These are phyloP conservation scores for Trichoderma koningiopsis DNA, from an alignment of 2,329 filamentous ascomycete genomes.

Conservation along the genomic window DNA sequence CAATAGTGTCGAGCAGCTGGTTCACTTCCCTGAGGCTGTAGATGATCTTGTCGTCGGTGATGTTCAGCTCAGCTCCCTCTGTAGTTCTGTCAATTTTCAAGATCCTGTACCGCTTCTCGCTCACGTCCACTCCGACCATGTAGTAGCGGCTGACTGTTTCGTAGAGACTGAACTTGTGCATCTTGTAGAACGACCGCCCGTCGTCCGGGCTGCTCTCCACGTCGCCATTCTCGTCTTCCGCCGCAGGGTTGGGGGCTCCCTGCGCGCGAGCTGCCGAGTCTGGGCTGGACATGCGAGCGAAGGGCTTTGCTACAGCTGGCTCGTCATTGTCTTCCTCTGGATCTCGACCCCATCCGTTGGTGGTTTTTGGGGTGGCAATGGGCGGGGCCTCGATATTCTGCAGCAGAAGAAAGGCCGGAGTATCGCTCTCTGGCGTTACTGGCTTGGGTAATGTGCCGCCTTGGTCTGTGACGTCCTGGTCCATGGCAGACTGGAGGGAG, in stretches of 20 bases:
- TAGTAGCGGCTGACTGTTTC: slow-evolving; percentile 94
- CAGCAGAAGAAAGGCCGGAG: slow-evolving; percentile 41
- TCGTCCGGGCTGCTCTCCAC: slow-evolving; percentile 1
- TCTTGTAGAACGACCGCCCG: slow-evolving; percentile 56
- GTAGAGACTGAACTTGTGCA: slow-evolving; percentile 98
- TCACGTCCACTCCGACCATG: slow-evolving; percentile 88
- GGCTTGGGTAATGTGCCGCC: slow-evolving; percentile 5
- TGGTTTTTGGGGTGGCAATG: slow-evolving; percentile 33
- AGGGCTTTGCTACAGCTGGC: slow-evolving; percentile 58
- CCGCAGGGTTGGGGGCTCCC: slow-evolving; percentile 14
- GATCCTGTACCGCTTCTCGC: slow-evolving; percentile 85
- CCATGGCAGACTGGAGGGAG: slow-evolving; percentile 1
- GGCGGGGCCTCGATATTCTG: slow-evolving; percentile 41
- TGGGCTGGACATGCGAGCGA: slow-evolving; percentile 58
- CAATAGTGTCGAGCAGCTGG: slow-evolving; percentile 88
- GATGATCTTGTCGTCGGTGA: slow-evolving; percentile 92
- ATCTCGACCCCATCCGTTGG: slow-evolving; percentile 30
- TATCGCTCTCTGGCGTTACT: slow-evolving; percentile 28
- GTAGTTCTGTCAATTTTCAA: slow-evolving; percentile 92
- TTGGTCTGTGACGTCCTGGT: slow-evolving; percentile 5
- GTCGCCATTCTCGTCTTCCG: slow-evolving; percentile 34
- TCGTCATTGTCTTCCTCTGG: slow-evolving; percentile 60
- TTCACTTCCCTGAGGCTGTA: slow-evolving; percentile 93
- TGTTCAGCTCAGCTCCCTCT: slow-evolving; percentile 72
- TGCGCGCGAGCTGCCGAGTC: slow-evolving; percentile 41